Evolutionary conservation across 2,329 filamentous ascomycete genomes (phyloP).

Genomic region (Ophiosphaerella herpotricha): DNA sequence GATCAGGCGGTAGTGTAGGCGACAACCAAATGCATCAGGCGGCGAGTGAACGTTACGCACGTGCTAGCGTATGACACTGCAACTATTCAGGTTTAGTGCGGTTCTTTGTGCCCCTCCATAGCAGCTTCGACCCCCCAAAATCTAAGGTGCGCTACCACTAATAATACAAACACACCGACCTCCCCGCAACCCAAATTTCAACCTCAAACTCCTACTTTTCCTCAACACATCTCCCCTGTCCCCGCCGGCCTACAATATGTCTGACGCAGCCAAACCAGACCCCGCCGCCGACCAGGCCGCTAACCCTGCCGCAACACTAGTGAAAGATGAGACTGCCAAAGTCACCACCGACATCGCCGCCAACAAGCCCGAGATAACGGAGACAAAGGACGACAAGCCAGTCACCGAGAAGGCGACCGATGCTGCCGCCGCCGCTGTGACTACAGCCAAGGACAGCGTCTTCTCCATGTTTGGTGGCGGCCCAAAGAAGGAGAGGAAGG

Average conservation of each 20-base stretch:
- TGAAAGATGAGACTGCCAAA: conserved; percentile 51
- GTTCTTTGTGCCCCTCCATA: conserved; percentile 23
- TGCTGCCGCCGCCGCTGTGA: conserved; percentile 39
- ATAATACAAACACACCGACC: conserved; percentile 19
- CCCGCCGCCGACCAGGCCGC: conserved; percentile 47
- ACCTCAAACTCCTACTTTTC: conserved; percentile 4
- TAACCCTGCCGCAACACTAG: conserved; percentile 47
- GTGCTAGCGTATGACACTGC: conserved; percentile 11
- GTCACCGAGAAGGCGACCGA: conserved; percentile 46
- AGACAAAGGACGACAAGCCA: conserved; percentile 58
- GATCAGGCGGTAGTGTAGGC: too few relatives aligned
- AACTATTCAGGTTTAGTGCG: conserved; percentile 1
- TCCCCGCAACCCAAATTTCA: conserved; percentile 6
- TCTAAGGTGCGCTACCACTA: conserved; percentile 24
- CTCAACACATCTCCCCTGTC: not conserved
- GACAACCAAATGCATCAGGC: not conserved
- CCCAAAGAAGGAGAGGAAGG: conserved; percentile 92
- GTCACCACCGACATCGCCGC: conserved; percentile 47
- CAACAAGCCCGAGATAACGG: conserved; percentile 28
- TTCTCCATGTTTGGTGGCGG: conserved; percentile 99
- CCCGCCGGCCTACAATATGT: conserved; percentile 27
- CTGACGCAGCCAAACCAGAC: conserved; percentile 48
- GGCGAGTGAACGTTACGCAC: conserved; percentile 17
- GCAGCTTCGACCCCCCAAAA: conserved; percentile 28
- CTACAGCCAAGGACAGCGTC: conserved; percentile 62